Evolutionary conservation across 106 monocot species (phyloP).

Genomic region (Dendrobium huoshanense): DNA sequence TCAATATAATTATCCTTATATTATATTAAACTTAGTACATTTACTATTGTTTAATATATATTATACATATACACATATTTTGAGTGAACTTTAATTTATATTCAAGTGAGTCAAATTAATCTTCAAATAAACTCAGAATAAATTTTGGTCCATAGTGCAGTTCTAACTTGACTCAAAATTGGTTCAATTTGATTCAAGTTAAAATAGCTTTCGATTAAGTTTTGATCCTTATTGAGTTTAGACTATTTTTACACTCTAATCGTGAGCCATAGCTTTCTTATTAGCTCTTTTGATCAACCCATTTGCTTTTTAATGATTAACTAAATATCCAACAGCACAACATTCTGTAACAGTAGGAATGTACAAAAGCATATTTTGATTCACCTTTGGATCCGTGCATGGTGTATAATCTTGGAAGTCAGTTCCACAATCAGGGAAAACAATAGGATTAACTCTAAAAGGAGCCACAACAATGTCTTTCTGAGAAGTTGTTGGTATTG

Average conservation of each 20-base stretch:
- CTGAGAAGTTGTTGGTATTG: conserved; percentile 8
- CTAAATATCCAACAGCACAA: not conserved
- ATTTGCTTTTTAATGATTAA: not conserved
- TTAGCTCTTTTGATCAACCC: not conserved
- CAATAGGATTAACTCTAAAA: conserved; percentile 30
- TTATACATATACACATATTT: not conserved
- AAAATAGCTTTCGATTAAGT: too few relatives aligned
- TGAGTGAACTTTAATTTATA: not conserved
- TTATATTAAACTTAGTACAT: not conserved
- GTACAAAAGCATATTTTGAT: not conserved
- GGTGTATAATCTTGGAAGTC: conserved; percentile 94
- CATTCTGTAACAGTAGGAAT: not conserved
- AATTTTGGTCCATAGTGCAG: too few relatives aligned
- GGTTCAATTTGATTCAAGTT: too few relatives aligned
- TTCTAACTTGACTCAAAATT: too few relatives aligned
- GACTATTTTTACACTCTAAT: too few relatives aligned
- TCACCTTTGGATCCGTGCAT: conserved; percentile 94
- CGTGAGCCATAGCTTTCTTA: too few relatives aligned
- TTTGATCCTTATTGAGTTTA: too few relatives aligned
- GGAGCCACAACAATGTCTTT: conserved; percentile 28
- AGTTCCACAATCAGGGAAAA: conserved; percentile 59
- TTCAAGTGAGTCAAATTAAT: not conserved
- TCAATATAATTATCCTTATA: not conserved
- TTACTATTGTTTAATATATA: not conserved
- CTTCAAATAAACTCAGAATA: not conserved